Conservation (phyloP, 371 early-diverging fungal genomes). For the Capniomyces stellatus region DNA sequence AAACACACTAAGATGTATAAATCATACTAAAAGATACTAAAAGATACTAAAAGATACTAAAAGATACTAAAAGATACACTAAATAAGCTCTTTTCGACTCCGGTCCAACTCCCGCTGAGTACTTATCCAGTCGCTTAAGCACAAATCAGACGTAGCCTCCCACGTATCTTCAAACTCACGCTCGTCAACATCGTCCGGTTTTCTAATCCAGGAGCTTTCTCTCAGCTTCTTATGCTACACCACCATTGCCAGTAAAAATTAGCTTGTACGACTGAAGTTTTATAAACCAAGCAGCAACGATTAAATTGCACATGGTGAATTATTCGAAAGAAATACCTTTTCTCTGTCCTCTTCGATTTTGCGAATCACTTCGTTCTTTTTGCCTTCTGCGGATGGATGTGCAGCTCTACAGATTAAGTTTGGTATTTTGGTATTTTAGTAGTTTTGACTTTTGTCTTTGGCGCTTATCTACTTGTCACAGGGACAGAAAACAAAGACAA, state of each 20-base stretch:
- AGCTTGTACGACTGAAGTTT: too few species aligned
- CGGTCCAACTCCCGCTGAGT: background rate
- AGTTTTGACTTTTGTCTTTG: too few species aligned
- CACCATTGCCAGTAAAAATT: too few species aligned
- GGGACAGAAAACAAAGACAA: too few species aligned
- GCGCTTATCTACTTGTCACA: too few species aligned
- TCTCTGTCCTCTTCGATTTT: slow-evolving; percentile 69
- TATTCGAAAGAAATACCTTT: slow-evolving; percentile 28
- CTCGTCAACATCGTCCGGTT: slow-evolving; percentile 32
- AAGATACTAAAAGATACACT: background rate
- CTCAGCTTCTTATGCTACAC: slow-evolving; percentile 38
- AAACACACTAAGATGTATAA: background rate
- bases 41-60: background rate
- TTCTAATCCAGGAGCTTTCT: slow-evolving; percentile 57
- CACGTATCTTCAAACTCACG: slow-evolving; percentile 43
- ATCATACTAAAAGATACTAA: background rate
- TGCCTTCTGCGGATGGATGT: slow-evolving; percentile 9
- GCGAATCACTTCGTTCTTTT: slow-evolving; percentile 41
- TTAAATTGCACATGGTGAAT: too few species aligned
- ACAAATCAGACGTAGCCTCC: slow-evolving; percentile 32
- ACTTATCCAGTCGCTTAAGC: background rate
- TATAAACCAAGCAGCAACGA: too few species aligned
- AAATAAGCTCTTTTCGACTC: background rate
- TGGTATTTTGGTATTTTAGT: background rate
- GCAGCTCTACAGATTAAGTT: slow-evolving; percentile 2